phyloP scores from a whole-genome alignment of 2,329 filamentous ascomycete species.

The Aspergillus nomiae region DNA sequence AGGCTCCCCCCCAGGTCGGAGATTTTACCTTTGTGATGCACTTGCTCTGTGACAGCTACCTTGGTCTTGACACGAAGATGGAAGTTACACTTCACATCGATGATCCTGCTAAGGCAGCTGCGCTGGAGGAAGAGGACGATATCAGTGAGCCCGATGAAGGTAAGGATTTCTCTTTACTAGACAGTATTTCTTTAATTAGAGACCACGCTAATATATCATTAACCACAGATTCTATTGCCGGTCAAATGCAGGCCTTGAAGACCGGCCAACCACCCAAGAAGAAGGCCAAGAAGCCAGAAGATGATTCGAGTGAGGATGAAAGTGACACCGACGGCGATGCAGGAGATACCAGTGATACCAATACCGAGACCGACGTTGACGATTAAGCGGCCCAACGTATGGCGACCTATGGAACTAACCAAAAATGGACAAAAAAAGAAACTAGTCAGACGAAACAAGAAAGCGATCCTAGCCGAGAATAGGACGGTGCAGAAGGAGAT shows the following conservation, averaged over 20 bases:
- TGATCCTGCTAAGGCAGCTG: conserved; percentile 80
- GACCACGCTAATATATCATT: conserved; percentile 17
- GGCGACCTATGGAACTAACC: background rate
- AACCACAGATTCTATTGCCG: conserved; percentile 75
- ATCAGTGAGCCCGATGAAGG: conserved; percentile 98
- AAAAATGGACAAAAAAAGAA: conserved; percentile 4
- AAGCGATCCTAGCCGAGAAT: background rate
- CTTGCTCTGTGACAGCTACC: conserved; percentile 89
- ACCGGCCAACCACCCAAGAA: conserved; percentile 63
- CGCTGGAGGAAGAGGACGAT: conserved; percentile 83
- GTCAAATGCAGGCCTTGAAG: conserved; percentile 87
- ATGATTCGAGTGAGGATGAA: conserved; percentile 65
- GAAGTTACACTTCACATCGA: conserved; percentile 88
- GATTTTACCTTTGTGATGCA: conserved; percentile 96
- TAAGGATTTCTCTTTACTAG: conserved; percentile 51
- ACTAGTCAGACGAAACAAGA: background rate
- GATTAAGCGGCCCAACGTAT: conserved; percentile 45
- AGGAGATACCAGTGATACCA: conserved; percentile 58
- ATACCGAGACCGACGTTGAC: conserved; percentile 78
- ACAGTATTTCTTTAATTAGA: background rate
- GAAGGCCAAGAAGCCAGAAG: conserved; percentile 54
- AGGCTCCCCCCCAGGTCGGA: conserved; percentile 86
- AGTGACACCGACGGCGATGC: conserved; percentile 67
- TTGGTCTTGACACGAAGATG: conserved; percentile 90
- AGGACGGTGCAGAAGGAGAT: background rate